A percentile compares a stretch with the other conserved stretches of the same genome.
phyloP scores from a whole-genome alignment of 352 stramenopile species.

The Pythium phragmiticola region DNA sequence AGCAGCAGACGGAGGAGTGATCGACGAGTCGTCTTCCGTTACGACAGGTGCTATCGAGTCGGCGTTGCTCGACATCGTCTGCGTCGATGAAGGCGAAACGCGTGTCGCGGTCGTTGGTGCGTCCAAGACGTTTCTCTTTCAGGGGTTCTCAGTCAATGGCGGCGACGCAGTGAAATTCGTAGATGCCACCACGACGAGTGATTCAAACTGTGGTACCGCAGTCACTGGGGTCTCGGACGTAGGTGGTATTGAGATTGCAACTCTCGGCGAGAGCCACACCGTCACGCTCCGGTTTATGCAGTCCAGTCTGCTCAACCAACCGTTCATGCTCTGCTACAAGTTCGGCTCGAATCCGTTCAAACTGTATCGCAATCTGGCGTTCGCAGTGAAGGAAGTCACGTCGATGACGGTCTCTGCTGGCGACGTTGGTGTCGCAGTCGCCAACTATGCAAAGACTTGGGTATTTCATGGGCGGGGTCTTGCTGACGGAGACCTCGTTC shows the following conservation, averaged over 20 bases:
- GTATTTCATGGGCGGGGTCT: constrained; percentile 46
- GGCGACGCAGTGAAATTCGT: constrained; percentile 66
- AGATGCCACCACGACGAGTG: constrained; percentile 49
- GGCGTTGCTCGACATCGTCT: constrained; percentile 38
- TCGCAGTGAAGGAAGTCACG: constrained; percentile 55
- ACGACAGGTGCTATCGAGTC: constrained; percentile 38
- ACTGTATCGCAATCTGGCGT: constrained; percentile 41
- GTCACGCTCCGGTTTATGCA: constrained; percentile 43
- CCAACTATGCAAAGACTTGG: constrained; percentile 55
- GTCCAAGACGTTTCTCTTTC: constrained; percentile 46
- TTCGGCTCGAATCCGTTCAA: constrained; percentile 72
- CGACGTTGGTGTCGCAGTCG: constrained; percentile 40
- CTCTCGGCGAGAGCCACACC: constrained; percentile 26
- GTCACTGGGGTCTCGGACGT: constrained; percentile 45
- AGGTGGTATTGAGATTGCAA: constrained; percentile 40
- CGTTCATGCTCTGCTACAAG: constrained; percentile 69
- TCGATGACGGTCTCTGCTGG: constrained; percentile 35
- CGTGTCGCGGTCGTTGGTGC: constrained; percentile 53
- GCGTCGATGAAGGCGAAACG: constrained; percentile 32
- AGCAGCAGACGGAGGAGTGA: constrained; percentile 43
- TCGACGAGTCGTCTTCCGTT: constrained; percentile 40
- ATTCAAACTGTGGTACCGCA: constrained; percentile 47
- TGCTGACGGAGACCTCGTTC: constrained; percentile 39
- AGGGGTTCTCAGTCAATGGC: constrained; percentile 37
- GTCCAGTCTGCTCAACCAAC: constrained; percentile 33